Percentiles rank a stretch among this genome's conserved stretches.
These are phyloP conservation scores for Colletotrichum eleusines DNA, from an alignment of 2,329 filamentous ascomycete species.

Conservation along the genomic window DNA sequence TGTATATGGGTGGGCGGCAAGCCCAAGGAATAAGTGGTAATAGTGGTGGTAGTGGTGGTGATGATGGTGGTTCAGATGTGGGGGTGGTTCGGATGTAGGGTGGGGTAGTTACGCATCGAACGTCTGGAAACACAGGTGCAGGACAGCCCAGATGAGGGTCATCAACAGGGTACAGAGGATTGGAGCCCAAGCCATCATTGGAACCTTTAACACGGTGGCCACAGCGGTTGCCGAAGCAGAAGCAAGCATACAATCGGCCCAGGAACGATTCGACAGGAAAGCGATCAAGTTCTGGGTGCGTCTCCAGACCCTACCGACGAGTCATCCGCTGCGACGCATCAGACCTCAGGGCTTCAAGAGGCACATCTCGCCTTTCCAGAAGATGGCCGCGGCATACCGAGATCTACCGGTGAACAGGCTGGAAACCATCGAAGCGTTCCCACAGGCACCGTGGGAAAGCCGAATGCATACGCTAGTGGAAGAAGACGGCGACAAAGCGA, in stretches of 20 bases:
- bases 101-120: conserved; percentile 4
- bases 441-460: neutral
- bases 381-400: neutral
- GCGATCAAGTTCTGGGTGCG: neutral
- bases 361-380: conserved; percentile 3
- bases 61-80: too few species aligned
- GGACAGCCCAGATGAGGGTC: neutral
- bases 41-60: too few species aligned
- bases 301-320: neutral
- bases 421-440: neutral
- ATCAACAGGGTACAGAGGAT: conserved; percentile 16
- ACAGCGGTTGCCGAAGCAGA: conserved; percentile 31
- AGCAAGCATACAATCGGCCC: conserved; percentile 20
- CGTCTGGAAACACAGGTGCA: conserved; percentile 17
- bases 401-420: neutral
- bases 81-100: too few species aligned
- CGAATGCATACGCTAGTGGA: neutral
- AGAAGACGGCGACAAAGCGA: too few species aligned
- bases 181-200: conserved; percentile 12
- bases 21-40: too few species aligned
- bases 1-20: too few species aligned
- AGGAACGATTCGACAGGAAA: conserved; percentile 6
- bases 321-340: neutral
- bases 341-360: neutral
- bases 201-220: conserved; percentile 26